These are phyloP conservation scores for Hypoxylon crocopeplum DNA, from an alignment of 495 filamentous ascomycete genomes.

Conservation along the genomic window DNA sequence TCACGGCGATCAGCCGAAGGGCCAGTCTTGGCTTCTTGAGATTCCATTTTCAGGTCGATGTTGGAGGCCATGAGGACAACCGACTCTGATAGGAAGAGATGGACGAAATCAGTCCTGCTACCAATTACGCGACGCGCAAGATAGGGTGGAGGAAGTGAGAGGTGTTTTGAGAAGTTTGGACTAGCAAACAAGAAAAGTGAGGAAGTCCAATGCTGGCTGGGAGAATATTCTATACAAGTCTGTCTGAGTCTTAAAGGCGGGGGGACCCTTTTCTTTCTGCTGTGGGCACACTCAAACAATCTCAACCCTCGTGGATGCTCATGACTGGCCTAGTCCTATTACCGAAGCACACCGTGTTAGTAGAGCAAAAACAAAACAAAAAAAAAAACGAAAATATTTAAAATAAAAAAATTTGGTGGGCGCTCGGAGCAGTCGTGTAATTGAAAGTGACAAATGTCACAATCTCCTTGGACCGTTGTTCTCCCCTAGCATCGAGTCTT, in stretches of 20 bases:
- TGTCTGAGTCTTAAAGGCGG: conserved; percentile 13
- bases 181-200: not conserved
- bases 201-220: not conserved
- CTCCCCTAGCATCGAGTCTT: conserved; percentile 13
- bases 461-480: conserved; percentile 24
- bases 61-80: conserved; percentile 19
- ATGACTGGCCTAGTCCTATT: conserved; percentile 26
- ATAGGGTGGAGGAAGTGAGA: not conserved
- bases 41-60: conserved; percentile 28
- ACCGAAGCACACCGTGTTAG: conserved; percentile 28
- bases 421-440: conserved; percentile 35
- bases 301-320: conserved; percentile 28
- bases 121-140: not conserved
- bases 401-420: conserved; percentile 6
- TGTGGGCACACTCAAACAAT: conserved; percentile 26
- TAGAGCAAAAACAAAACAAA: not conserved
- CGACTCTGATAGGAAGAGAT: conserved; percentile 11
- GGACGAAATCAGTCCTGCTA: conserved; percentile 26
- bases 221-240: conserved; percentile 1
- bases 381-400: not conserved
- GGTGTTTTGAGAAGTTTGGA: not conserved
- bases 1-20: conserved; percentile 30
- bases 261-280: conserved; percentile 21
- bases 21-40: conserved; percentile 28
- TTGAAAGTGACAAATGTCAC: conserved; percentile 30